Evolutionary conservation across 805 yeast species (phyloP).

Genomic region (Schwanniomyces occidentalis): DNA sequence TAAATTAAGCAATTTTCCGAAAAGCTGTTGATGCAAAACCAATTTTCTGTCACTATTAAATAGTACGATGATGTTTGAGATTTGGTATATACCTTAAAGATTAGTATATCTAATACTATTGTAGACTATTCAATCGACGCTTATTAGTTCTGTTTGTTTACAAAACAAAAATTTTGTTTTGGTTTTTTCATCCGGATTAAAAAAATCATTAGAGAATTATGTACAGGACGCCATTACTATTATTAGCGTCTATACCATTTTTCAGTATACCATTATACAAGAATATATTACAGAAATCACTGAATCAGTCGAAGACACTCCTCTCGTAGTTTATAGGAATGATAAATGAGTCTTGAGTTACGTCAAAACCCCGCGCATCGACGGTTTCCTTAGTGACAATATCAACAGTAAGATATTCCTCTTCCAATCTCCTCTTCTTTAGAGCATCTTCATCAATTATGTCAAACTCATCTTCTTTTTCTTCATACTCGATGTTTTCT

Average conservation of each 20-base stretch:
- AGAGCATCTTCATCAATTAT: constrained; percentile 66
- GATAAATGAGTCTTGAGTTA: constrained; percentile 51
- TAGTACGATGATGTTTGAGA: no score
- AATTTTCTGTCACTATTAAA: no score
- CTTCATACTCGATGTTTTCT: constrained; percentile 85
- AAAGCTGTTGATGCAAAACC: no score
- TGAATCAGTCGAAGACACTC: not conserved
- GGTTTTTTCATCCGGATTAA: constrained; percentile 9
- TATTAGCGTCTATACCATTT: not conserved
- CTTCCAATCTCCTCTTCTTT: constrained; percentile 60
- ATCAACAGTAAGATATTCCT: constrained; percentile 64
- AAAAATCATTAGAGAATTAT: not conserved
- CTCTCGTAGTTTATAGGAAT: constrained; percentile 52
- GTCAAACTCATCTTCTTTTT: constrained; percentile 90
- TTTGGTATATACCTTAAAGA: not conserved
- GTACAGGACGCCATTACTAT: constrained; percentile 4
- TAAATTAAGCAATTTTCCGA: no score
- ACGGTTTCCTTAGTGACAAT: constrained; percentile 59
- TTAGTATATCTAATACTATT: not conserved
- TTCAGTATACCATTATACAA: not conserved
- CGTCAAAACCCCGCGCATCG: constrained; percentile 73
- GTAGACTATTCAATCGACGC: not conserved
- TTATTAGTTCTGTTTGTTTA: constrained; percentile 15
- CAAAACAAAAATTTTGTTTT: constrained; percentile 19
- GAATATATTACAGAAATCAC: not conserved